These are phyloP conservation scores for Kregervanrija pseudodelftensis DNA, from an alignment of 805 yeast species.

Conservation along the genomic window DNA sequence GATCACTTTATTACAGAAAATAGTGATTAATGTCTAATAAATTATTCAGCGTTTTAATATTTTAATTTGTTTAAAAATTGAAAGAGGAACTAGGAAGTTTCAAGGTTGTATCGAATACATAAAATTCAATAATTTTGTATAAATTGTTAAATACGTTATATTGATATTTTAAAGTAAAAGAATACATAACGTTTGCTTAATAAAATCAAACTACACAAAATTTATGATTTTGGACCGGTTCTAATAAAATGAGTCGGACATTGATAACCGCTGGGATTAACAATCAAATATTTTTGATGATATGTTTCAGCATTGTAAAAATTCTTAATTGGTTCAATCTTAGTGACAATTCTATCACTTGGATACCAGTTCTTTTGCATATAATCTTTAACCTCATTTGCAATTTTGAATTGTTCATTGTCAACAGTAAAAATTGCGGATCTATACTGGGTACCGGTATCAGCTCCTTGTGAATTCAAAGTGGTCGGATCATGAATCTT, in stretches of 20 bases:
- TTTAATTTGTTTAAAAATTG: too few relatives aligned
- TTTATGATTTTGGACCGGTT: conserved; percentile 39
- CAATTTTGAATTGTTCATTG: conserved; percentile 38
- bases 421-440: conserved; percentile 67
- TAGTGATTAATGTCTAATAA: too few relatives aligned
- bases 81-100: too few relatives aligned
- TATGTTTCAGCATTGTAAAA: conserved; percentile 96
- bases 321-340: conserved; percentile 54
- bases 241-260: conserved; percentile 87
- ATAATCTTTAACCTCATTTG: conserved; percentile 36
- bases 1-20: too few relatives aligned
- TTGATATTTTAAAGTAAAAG: too few relatives aligned
- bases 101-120: too few relatives aligned
- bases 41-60: too few relatives aligned
- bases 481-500: conserved; percentile 94
- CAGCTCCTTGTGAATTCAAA: conserved; percentile 77
- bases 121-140: too few relatives aligned
- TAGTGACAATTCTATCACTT: conserved; percentile 60
- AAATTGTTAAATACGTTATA: too few relatives aligned
- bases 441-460: conserved; percentile 83
- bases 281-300: conserved; percentile 75
- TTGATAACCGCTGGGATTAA: conserved; percentile 80
- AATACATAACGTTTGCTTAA: too few relatives aligned
- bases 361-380: conserved; percentile 74
- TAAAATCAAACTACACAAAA: too few relatives aligned